phyloP scores from a whole-genome alignment of 164 flowering plant species.

The Magnolia sinica region DNA sequence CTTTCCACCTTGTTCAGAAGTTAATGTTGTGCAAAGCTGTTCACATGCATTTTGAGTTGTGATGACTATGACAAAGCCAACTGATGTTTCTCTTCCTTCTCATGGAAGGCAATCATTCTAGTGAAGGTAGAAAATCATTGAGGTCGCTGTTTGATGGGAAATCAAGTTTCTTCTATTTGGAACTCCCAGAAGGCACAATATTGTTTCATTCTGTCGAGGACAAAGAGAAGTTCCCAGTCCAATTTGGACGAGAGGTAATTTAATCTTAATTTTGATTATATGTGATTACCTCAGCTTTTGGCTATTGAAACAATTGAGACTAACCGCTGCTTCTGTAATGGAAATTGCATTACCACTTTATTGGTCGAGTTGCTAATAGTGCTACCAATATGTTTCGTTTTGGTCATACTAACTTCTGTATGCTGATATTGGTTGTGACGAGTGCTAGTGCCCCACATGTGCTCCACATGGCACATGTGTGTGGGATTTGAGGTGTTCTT shows the following conservation, averaged over 20 bases:
- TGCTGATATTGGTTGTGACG: too few relatives aligned
- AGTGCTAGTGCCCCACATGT: too few relatives aligned
- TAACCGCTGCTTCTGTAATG: not conserved
- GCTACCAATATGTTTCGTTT: not conserved
- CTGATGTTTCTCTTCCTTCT: conserved; percentile 8
- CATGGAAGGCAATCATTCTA: conserved; percentile 32
- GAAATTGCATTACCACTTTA: not conserved
- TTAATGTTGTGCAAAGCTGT: too few relatives aligned
- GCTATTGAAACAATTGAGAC: not conserved
- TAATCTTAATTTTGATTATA: conserved; percentile 1
- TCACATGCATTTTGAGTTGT: too few relatives aligned
- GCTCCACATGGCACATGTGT: too few relatives aligned
- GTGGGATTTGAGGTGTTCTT: too few relatives aligned
- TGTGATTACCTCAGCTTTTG: not conserved
- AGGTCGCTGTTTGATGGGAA: conserved; percentile 39
- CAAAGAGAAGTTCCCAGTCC: conserved; percentile 72
- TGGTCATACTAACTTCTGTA: too few relatives aligned
- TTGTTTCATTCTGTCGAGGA: conserved; percentile 62
- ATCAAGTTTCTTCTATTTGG: conserved; percentile 71
- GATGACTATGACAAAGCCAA: not conserved
- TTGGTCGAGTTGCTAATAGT: not conserved
- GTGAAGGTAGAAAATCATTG: conserved; percentile 55
- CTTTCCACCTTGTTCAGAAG: too few relatives aligned
- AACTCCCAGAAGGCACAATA: conserved; percentile 74
- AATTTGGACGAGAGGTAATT: conserved; percentile 95